Percentiles rank a stretch among this genome's conserved stretches.
phyloP scores from a whole-genome alignment of 352 stramenopile genomes.

The Phytophthora quininea region DNA sequence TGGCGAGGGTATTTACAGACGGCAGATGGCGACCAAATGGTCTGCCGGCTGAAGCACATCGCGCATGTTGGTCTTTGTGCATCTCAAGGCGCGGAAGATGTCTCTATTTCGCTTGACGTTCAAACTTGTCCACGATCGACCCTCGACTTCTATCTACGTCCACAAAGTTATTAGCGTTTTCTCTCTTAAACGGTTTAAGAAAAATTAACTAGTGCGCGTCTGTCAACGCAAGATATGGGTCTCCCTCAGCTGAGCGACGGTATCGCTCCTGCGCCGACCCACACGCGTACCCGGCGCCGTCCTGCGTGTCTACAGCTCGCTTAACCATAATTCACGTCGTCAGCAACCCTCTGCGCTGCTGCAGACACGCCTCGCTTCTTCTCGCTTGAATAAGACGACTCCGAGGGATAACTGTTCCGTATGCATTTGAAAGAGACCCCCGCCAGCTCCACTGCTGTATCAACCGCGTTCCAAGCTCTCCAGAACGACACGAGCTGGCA shows the following conservation, averaged over 20 bases:
- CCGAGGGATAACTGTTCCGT: background rate
- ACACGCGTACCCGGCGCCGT: too few relatives aligned
- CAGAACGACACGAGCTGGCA: background rate
- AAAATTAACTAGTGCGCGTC: too few relatives aligned
- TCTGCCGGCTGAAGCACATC: background rate
- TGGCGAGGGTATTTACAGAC: background rate
- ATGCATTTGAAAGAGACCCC: background rate
- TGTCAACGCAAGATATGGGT: too few relatives aligned
- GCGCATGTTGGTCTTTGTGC: background rate
- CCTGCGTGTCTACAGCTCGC: background rate
- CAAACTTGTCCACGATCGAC: too few relatives aligned
- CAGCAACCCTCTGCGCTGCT: background rate
- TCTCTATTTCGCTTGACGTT: too few relatives aligned
- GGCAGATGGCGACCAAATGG: background rate
- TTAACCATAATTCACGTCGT: background rate
- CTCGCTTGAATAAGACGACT: background rate
- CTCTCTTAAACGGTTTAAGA: too few relatives aligned
- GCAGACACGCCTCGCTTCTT: background rate
- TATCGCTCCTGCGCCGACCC: background rate
- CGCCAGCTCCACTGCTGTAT: background rate
- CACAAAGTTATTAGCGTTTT: too few relatives aligned
- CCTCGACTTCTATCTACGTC: too few relatives aligned
- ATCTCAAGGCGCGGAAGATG: too few relatives aligned
- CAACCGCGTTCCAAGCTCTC: background rate
- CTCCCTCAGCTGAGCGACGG: background rate